These are phyloP conservation scores for Botryotinia narcissicola DNA, from an alignment of 2,329 filamentous ascomycete species.

Conservation along the genomic window DNA sequence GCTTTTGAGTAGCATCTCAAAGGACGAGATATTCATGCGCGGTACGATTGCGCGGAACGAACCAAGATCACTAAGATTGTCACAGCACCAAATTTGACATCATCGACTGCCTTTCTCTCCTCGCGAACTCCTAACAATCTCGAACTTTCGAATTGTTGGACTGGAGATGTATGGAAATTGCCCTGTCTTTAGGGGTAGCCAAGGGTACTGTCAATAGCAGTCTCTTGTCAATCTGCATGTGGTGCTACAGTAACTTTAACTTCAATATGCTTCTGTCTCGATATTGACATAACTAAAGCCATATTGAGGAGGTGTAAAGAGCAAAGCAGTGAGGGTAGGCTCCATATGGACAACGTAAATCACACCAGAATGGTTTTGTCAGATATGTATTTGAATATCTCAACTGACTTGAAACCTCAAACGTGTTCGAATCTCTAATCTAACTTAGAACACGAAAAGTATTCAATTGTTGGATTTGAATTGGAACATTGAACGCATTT, in stretches of 20 bases:
- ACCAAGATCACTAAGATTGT: background rate
- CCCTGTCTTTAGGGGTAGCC: background rate
- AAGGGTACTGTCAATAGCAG: background rate
- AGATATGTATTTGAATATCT: background rate
- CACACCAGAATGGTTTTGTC: background rate
- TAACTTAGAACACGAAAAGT: background rate
- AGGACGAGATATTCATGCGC: constrained; percentile 5
- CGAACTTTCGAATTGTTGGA: background rate
- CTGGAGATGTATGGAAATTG: background rate
- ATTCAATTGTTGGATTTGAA: background rate
- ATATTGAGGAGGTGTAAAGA: background rate
- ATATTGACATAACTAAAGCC: background rate
- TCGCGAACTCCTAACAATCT: background rate
- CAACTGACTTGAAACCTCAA: background rate
- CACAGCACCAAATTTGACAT: background rate
- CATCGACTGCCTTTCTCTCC: background rate
- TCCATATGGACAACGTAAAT: background rate
- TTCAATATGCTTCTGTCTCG: background rate
- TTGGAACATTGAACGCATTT: background rate
- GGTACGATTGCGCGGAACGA: background rate
- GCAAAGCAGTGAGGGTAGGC: background rate
- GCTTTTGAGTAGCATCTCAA: background rate
- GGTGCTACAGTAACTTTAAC: background rate
- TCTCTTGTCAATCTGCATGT: background rate
- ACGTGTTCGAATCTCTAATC: background rate